Conservation (phyloP, 257 asterid genomes). For the Fraxinus pennsylvanica region DNA sequence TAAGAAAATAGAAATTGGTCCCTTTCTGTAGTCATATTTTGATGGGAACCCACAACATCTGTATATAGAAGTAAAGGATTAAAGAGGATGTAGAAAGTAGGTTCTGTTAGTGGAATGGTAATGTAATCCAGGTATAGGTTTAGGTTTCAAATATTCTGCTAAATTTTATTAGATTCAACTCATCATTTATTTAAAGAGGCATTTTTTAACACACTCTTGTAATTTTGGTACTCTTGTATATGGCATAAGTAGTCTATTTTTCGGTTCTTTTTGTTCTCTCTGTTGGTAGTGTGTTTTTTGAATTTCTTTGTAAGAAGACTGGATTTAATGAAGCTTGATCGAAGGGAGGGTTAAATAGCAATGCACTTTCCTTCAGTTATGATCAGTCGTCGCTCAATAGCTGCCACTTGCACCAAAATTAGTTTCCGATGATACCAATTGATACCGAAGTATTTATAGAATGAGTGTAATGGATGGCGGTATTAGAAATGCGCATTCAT, state of each 20-base stretch:
- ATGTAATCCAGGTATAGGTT: slow-evolving; percentile 39
- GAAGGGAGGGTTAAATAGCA: not conserved
- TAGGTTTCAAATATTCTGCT: slow-evolving; percentile 26
- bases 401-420: no score
- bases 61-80: slow-evolving; percentile 51
- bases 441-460: not conserved
- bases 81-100: slow-evolving; percentile 43
- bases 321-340: not conserved
- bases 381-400: not conserved
- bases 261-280: not conserved
- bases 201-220: not conserved
- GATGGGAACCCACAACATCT: slow-evolving; percentile 45
- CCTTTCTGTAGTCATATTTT: slow-evolving; percentile 34
- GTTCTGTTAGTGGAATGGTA: slow-evolving; percentile 31
- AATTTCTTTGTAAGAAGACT: not conserved
- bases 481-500: not conserved
- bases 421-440: not conserved
- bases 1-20: slow-evolving; percentile 35
- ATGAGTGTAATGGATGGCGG: no score
- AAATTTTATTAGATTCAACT: slow-evolving; percentile 16
- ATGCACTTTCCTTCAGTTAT: not conserved
- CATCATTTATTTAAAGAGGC: not conserved
- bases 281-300: no score
- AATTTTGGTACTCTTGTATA: not conserved
- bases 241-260: not conserved